Base-by-base conservation (phyloP, 164 flowering plant species). In the Annona squamosa region DNA sequence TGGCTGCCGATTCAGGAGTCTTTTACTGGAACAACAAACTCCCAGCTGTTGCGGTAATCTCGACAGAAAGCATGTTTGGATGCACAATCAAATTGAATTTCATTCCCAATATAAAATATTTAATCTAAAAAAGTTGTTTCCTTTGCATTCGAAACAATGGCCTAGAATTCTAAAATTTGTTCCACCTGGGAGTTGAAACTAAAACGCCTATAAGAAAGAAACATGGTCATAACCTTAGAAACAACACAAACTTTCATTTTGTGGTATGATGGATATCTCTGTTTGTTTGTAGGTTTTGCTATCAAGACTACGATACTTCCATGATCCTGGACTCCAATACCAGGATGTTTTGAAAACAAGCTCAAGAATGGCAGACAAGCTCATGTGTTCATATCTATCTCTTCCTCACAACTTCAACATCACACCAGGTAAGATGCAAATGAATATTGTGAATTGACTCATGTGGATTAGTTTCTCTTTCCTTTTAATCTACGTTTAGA, bases 1-100 rank as follows among this genome's bases (percentile, higher is more conserved):
- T 65, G 12, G 13, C 4, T 17, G 2, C 73, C 16, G 86, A 87
- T 4, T 71, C 73, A 57, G 88, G 84, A 62, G 64, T 86, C 26
- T 85, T 86, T 37, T 68, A 83, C 73, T 90, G 92, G 95, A 83
- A 90, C 76, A 89, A 82, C 80, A 87, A 90, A 80, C 79, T 89
- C 4, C 63, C 83, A 46, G 89, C 88, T 52, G 76, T 1, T 43
- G 80, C 79, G 78, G 94, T 89, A 80, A 78, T 19, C 74, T 56
- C 64, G 3, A 10, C 2, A 5, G 46, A 4, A 2, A n/a, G n/a
- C 6, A 18, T 43, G 18, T 43, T 43, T 42, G 18, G 69, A 42
- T 43, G 69, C 18, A 67, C 5, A 5, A 67, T 13, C 69, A 6
- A 52, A 52, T 52, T 52, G 59, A 52, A 52, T 5, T 12, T 10